Percentiles rank a stretch among this genome's conserved stretches.
These are phyloP conservation scores for Trifolium subterraneum DNA, from an alignment of 306 rosid species.

Conservation along the genomic window DNA sequence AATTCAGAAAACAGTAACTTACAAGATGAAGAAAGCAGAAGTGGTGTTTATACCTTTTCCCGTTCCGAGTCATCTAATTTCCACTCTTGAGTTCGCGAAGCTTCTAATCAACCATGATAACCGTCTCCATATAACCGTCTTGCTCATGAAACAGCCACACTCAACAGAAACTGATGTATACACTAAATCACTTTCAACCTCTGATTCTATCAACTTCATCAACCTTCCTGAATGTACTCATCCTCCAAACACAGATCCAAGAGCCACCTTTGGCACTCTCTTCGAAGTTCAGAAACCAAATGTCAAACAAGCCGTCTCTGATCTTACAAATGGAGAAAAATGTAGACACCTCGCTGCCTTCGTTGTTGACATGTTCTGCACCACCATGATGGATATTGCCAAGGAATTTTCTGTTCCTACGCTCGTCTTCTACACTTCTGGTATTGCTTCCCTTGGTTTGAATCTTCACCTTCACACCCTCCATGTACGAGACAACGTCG, in stretches of 20 bases:
- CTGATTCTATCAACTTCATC: neutral
- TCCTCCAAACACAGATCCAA: neutral
- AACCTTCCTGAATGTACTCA: neutral
- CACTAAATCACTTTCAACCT: neutral
- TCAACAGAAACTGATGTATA: neutral
- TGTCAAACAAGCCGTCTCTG: slow-evolving; percentile 35
- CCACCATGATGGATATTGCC: slow-evolving; percentile 56
- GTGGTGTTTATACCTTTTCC: neutral
- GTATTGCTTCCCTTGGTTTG: slow-evolving; percentile 44
- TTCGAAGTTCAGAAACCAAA: slow-evolving; percentile 34
- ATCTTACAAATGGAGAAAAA: neutral
- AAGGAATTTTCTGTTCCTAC: slow-evolving; percentile 52
- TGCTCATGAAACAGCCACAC: neutral
- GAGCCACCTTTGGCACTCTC: neutral
- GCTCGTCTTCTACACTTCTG: slow-evolving; percentile 51
- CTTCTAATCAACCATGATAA: neutral
- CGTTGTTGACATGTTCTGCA: slow-evolving; percentile 64
- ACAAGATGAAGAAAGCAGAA: slow-evolving; percentile 4
- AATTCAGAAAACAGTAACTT: neutral
- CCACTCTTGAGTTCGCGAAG: neutral
- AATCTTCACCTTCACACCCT: slow-evolving; percentile 46
- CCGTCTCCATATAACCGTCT: neutral
- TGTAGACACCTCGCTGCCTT: slow-evolving; percentile 47
- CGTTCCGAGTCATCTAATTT: neutral
- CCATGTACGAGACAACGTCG: slow-evolving; percentile 31